These are phyloP conservation scores for Diaporthe helianthi DNA, from an alignment of 2,329 filamentous ascomycete species.

Conservation along the genomic window DNA sequence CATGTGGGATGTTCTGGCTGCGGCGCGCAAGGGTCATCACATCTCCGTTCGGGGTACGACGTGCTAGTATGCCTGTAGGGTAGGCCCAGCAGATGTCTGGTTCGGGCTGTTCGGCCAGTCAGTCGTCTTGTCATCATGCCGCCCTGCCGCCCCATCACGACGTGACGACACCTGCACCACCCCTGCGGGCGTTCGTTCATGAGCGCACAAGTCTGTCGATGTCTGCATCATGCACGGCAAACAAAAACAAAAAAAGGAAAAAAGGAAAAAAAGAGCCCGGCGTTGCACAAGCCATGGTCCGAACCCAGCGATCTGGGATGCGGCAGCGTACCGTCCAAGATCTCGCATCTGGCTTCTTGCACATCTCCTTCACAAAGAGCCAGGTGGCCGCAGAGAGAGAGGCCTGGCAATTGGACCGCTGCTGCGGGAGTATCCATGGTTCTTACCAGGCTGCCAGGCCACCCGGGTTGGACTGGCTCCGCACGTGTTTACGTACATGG, in stretches of 20 bases:
- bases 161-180: neutral
- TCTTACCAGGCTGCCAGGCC: no score
- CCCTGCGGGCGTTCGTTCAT: neutral
- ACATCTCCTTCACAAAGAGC: neutral
- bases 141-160: neutral
- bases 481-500: neutral
- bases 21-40: neutral
- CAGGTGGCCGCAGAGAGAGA: neutral
- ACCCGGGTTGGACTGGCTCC: neutral
- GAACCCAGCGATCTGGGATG: constrained; percentile 22
- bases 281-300: constrained; percentile 6
- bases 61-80: neutral
- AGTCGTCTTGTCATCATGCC: neutral
- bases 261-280: neutral
- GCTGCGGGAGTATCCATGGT: constrained; percentile 8
- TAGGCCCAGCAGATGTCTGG: neutral
- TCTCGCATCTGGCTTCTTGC: constrained; percentile 8
- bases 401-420: constrained; percentile 9
- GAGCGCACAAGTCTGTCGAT: constrained; percentile 9
- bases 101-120: no score
- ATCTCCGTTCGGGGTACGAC: neutral
- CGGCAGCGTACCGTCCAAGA: constrained; percentile 19
- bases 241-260: no score
- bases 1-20: constrained; percentile 3
- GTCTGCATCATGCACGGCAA: neutral